These are phyloP conservation scores for Leonotis leonurus DNA, from an alignment of 257 asterid species.

Conservation along the genomic window DNA sequence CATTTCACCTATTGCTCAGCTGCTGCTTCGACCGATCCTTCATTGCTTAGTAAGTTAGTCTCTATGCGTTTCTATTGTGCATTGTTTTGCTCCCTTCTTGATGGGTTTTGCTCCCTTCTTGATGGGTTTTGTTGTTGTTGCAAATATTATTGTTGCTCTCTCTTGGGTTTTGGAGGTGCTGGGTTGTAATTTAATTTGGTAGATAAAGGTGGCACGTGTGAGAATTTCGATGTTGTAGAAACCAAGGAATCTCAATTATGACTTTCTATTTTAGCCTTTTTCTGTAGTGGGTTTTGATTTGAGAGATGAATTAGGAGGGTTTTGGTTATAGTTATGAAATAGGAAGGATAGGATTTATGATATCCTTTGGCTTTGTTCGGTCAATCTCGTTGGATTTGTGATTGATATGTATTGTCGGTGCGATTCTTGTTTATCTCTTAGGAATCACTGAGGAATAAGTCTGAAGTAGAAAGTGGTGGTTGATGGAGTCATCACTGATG, in stretches of 20 bases:
- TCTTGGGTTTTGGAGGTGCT: not conserved
- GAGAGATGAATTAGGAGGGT: not conserved
- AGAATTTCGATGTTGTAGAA: constrained; percentile 1
- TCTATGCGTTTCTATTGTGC: constrained; percentile 8
- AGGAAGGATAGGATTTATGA: not conserved
- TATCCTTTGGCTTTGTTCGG: not conserved
- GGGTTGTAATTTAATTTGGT: constrained; percentile 7
- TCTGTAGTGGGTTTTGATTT: not conserved
- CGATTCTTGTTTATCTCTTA: constrained; percentile 3
- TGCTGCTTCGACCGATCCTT: not conserved
- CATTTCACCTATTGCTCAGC: not conserved
- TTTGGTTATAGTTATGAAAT: not conserved
- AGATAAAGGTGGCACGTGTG: constrained; percentile 4
- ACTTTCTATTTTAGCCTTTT: not conserved
- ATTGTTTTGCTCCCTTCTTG: not conserved
- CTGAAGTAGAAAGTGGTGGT: constrained; percentile 18
- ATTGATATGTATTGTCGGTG: not conserved
- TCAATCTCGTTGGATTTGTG: not conserved
- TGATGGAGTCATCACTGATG: constrained; percentile 39
- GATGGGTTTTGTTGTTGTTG: not conserved
- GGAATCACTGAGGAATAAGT: not conserved
- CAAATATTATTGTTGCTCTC: not conserved
- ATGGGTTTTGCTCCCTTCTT: not conserved
- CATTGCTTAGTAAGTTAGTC: not conserved
- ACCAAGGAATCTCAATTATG: constrained; percentile 5